phyloP scores from a whole-genome alignment of 228 moss, liverwort and hornwort species.

The Sphagnum fallax region DNA sequence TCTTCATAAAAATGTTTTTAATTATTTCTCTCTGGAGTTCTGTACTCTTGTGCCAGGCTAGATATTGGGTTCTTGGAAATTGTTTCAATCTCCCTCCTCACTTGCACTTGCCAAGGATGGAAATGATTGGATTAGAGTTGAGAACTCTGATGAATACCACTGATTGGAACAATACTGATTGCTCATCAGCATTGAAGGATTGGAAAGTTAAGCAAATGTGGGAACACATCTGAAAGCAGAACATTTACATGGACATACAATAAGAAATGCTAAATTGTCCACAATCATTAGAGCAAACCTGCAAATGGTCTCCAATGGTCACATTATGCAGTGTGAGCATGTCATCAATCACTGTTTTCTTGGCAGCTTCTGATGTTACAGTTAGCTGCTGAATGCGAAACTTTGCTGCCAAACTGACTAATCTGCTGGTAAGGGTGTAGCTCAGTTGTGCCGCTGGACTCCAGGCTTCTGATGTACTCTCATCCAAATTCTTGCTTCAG shows the following conservation, averaged over 20 bases:
- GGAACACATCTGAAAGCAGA: background rate
- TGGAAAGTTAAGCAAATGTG: background rate
- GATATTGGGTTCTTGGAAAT: slow-evolving; percentile 36
- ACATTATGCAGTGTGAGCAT: slow-evolving; percentile 76
- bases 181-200: background rate
- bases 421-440: slow-evolving; percentile 45
- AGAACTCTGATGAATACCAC: background rate
- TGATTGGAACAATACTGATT: background rate
- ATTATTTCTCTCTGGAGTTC: slow-evolving; percentile 74
- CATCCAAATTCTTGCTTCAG: slow-evolving; percentile 15
- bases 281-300: slow-evolving; percentile 18
- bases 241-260: background rate
- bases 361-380: slow-evolving; percentile 19
- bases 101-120: slow-evolving; percentile 48
- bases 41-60: slow-evolving; percentile 73
- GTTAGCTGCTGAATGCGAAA: slow-evolving; percentile 72
- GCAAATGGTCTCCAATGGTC: slow-evolving; percentile 78
- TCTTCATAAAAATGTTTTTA: slow-evolving; percentile 53
- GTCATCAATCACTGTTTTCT: slow-evolving; percentile 41
- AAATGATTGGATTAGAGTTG: background rate
- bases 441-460: slow-evolving; percentile 50
- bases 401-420: slow-evolving; percentile 71
- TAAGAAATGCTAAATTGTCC: too few species aligned
- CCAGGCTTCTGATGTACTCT: slow-evolving; percentile 27
- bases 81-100: slow-evolving; percentile 53